These are phyloP conservation scores for Naganishia vaughanmartiniae DNA, from an alignment of 768 basidiomycete species.

Conservation along the genomic window DNA sequence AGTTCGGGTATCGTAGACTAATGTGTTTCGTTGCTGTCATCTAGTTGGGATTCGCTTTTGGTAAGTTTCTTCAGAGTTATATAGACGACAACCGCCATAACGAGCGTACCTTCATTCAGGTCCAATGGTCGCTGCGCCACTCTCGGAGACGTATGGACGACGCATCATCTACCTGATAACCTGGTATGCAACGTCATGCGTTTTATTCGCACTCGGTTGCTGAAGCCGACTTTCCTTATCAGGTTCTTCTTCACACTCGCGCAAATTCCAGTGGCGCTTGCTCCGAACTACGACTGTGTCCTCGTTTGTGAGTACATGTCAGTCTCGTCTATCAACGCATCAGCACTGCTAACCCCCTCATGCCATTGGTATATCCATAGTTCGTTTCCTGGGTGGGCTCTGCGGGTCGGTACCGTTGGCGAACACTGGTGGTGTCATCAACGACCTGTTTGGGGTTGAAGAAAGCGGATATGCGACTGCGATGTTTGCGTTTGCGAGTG, in stretches of 20 bases:
- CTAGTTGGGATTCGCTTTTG: slow-evolving; percentile 24
- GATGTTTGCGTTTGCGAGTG: slow-evolving; percentile 26
- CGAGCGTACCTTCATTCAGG: neutral
- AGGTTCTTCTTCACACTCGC: slow-evolving; percentile 36
- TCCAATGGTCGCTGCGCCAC: slow-evolving; percentile 19
- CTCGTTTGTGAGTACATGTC: slow-evolving; percentile 31
- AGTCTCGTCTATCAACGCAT: neutral
- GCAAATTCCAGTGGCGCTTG: slow-evolving; percentile 38
- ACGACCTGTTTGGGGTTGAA: slow-evolving; percentile 39
- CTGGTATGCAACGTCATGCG: neutral
- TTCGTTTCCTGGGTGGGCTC: slow-evolving; percentile 36
- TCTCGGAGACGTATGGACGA: slow-evolving; percentile 9
- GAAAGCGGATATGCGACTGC: slow-evolving; percentile 34
- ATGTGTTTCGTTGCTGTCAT: too few species aligned
- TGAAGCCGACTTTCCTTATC: neutral
- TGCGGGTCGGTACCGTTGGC: slow-evolving; percentile 35
- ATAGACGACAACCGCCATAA: neutral
- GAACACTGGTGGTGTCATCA: slow-evolving; percentile 41
- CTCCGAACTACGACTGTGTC: slow-evolving; percentile 35
- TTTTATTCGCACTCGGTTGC: neutral
- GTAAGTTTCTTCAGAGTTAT: slow-evolving; percentile 12
- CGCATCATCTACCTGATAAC: slow-evolving; percentile 16
- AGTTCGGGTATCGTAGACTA: neutral
- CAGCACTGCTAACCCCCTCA: neutral
- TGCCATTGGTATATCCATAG: neutral